Evolutionary conservation across 495 filamentous ascomycete genomes (phyloP), one percentile per base, ranked within the genome.

Genomic region (Trichoderma reesei): DNA sequence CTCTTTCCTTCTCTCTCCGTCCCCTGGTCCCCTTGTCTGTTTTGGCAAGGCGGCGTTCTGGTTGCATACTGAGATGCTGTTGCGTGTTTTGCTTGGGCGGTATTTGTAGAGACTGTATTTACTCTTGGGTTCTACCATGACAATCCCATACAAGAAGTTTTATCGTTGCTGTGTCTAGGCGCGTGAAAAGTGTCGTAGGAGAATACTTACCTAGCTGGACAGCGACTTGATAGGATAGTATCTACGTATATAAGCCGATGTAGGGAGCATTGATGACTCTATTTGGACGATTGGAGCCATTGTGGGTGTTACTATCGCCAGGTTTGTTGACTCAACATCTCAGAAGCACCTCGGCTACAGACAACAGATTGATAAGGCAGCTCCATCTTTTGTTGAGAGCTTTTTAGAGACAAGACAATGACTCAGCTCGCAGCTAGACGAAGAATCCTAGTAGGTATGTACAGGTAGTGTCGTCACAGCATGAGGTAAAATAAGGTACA

Each of bases 51-150:
- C 20, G 51, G 51, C 51, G 51, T 56, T 56, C 51, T 56, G 51
- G 51, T 56, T 56, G 51, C 51, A 56, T 56, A 56, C 20, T 34
- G 34, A 56, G 51, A 56, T 26, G 8, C 51, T 16, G 16, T 34
- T 56, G 51, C 51, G n/a, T n/a, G 51, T 56, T 56, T 56, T 16
- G 20, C 34, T 56, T 56, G 51, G 51, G 51, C 51, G 51, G 51
- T 18, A 6, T 56, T 33, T 33, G 51, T 56, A 56, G 51, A 61
- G 36, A 34, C 31, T 44, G 41, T 63, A 42, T 63, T 63, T 26
- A 20, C 48, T 34, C 4, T 37, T 38, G 34, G 61, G 61, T 31
- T 63, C 38, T 63, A 18, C 61, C 31, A 61, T 41, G 36, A 61
- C 31, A 61, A 42, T 56, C 20, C 51, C 51, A 56, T 56, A 56